Evolutionary conservation across 768 basidiomycete species (phyloP).

Genomic region (Nidularia sp.): DNA sequence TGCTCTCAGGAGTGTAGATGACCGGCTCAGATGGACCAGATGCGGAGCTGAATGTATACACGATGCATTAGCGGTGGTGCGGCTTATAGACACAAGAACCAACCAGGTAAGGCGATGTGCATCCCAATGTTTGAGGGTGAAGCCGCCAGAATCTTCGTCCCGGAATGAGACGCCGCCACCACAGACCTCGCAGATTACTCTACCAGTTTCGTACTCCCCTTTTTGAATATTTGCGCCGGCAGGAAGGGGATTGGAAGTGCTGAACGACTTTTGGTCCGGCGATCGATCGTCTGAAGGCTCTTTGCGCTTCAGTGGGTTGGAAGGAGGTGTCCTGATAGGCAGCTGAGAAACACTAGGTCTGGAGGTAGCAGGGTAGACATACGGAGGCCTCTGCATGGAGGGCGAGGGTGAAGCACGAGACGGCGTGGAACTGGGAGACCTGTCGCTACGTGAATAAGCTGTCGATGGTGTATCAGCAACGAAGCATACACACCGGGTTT

Average conservation of each 20-base stretch:
- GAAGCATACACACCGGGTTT: neutral
- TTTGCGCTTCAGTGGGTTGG: slow-evolving; percentile 22
- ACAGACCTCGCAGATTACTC: slow-evolving; percentile 64
- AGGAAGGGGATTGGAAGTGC: slow-evolving; percentile 4
- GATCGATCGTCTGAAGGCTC: slow-evolving; percentile 12
- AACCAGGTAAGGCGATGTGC: slow-evolving; percentile 61
- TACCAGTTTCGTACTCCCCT: slow-evolving; percentile 62
- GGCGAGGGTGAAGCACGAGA: slow-evolving; percentile 1
- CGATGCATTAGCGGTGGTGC: slow-evolving; percentile 1
- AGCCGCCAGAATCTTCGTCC: slow-evolving; percentile 57
- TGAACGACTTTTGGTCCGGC: slow-evolving; percentile 8
- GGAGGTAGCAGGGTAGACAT: neutral
- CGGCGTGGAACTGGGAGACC: neutral
- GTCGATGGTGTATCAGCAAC: neutral
- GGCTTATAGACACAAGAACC: slow-evolving; percentile 9
- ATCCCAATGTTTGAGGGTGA: slow-evolving; percentile 69
- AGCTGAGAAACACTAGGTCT: neutral
- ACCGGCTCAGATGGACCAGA: slow-evolving; percentile 21
- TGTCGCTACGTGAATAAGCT: neutral
- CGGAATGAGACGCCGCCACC: slow-evolving; percentile 60
- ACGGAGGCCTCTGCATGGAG: neutral
- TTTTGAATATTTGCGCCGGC: slow-evolving; percentile 7
- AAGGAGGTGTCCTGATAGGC: neutral
- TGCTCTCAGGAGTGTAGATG: slow-evolving; percentile 37
- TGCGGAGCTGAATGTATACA: neutral